Conservation (phyloP, 495 filamentous ascomycete genomes). For the Alectoria sarmentosa region DNA sequence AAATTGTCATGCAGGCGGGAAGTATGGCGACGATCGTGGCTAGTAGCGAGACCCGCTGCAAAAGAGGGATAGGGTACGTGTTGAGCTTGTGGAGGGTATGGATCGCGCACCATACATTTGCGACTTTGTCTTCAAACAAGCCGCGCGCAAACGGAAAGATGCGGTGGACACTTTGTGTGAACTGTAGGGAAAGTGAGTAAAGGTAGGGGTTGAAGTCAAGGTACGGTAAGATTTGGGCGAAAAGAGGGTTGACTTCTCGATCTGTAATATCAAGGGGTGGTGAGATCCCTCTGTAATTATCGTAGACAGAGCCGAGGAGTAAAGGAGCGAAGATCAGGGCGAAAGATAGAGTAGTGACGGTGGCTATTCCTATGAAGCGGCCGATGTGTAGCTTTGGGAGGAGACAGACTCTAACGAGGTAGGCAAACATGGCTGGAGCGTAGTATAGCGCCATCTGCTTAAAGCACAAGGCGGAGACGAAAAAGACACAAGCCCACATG, state of each 20-base stretch:
- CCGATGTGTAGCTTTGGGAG: constrained; percentile 62
- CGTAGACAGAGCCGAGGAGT: constrained; percentile 53
- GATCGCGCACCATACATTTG: constrained; percentile 92
- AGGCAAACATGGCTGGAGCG: constrained; percentile 85
- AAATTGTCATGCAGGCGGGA: constrained; percentile 70
- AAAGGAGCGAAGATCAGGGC: constrained; percentile 67
- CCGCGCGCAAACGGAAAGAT: constrained; percentile 91
- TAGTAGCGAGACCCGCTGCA: constrained; percentile 71
- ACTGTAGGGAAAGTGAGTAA: constrained; percentile 65
- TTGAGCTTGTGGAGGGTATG: constrained; percentile 84
- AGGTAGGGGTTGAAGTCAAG: constrained; percentile 57
- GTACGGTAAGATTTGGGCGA: constrained; percentile 49
- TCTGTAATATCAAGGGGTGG: constrained; percentile 40
- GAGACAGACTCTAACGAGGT: constrained; percentile 77
- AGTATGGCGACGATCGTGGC: constrained; percentile 70
- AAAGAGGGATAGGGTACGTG: constrained; percentile 40
- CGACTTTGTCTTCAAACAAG: constrained; percentile 97
- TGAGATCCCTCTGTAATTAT: constrained; percentile 47
- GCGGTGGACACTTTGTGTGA: constrained; percentile 76
- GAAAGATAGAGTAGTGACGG: constrained; percentile 67
- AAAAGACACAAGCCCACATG: constrained; percentile 86
- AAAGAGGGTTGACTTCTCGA: constrained; percentile 37
- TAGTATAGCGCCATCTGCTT: constrained; percentile 99
- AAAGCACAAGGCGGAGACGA: constrained; percentile 87
- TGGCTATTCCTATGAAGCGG: constrained; percentile 66